These are phyloP conservation scores for Crassisporium funariophilum DNA, from an alignment of 768 basidiomycete genomes.

Conservation along the genomic window DNA sequence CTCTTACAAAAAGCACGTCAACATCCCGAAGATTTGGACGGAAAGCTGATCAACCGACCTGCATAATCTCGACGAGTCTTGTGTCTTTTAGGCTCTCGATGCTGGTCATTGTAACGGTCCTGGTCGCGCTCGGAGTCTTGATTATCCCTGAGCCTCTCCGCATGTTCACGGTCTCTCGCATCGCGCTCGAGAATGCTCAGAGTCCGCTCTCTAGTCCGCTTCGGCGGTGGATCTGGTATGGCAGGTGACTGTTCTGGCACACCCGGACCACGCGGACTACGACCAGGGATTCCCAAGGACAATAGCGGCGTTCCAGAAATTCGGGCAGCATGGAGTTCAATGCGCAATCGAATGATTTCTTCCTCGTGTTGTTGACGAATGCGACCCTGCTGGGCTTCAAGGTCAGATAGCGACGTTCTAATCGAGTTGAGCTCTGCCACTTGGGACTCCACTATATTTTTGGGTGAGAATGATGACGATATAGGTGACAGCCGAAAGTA, in stretches of 20 bases:
- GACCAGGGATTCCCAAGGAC: conserved; percentile 10
- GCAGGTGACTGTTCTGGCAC: conserved; percentile 10
- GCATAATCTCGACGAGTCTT: conserved; percentile 44
- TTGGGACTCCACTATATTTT: conserved; percentile 60
- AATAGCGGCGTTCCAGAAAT: not conserved
- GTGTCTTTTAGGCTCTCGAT: conserved; percentile 57
- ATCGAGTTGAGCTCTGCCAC: conserved; percentile 81
- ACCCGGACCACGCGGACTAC: conserved; percentile 10
- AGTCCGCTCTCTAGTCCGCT: not conserved
- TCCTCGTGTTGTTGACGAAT: conserved; percentile 77
- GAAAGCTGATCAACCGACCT: conserved; percentile 15
- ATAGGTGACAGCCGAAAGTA: conserved; percentile 13
- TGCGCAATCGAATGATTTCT: conserved; percentile 62
- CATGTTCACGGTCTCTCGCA: not conserved
- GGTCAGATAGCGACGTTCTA: conserved; percentile 77
- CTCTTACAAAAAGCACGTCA: conserved; percentile 5
- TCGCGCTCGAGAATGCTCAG: not conserved
- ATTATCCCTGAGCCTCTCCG: conserved; percentile 25
- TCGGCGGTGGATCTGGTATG: not conserved
- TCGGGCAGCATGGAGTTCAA: conserved; percentile 44
- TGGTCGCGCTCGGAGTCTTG: conserved; percentile 32
- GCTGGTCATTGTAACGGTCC: conserved; percentile 40
- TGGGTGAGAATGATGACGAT: not conserved
- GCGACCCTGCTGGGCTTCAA: conserved; percentile 77
- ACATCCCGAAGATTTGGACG: conserved; percentile 3